Evolutionary conservation across 352 stramenopile genomes (phyloP), one percentile per base, ranked within the genome.

Genomic region (Phytophthora litchii): DNA sequence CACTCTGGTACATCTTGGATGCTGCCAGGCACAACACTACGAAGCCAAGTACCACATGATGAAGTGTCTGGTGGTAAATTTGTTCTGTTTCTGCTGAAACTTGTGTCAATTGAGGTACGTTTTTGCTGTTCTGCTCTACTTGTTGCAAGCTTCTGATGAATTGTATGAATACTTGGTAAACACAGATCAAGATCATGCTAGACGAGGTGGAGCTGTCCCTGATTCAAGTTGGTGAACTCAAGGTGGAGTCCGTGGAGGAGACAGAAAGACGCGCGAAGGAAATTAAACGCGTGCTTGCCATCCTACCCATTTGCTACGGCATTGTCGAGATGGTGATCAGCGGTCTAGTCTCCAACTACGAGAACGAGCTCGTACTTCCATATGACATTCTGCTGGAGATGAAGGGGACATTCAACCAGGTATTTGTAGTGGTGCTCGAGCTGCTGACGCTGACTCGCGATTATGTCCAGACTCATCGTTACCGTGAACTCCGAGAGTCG

Each of bases 141-240:
- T 45, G 14, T 27, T 60, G 3, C 16, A 25, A 21, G 52, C 3
- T 23, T 32, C 29, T 56, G 2, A 60, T 23, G 3, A 14, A 41
- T 32, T 27, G 13, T 55, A 25, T 48, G 6, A 42, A 16, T 36
- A 35, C 36, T 34, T 45, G 27, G n/a, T 31, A 17, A 19, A 14
- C 37, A 11, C 46, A 92, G 82, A 89, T 90, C 56, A 95, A 95
- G 41, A 65, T 95, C 21, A 89, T 94, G 76, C 51, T 95, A 11
- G 86, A 95, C 40, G 86, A 95, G 53, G 81, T 89, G 3, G 84
- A 94, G 54, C 57, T 88, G 1, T 76, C 75, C 0, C 52, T 92
- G 21, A 67, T 95, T 31, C 69, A 88, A 57, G 71, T 89, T 52
- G 81, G 91, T n/a, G 80, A 89, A 11, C 36, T 70, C 3, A 65